Percentiles rank a stretch among this genome's conserved stretches.
phyloP scores from a whole-genome alignment of 2,329 filamentous ascomycete species.

The Rutstroemia sp. region DNA sequence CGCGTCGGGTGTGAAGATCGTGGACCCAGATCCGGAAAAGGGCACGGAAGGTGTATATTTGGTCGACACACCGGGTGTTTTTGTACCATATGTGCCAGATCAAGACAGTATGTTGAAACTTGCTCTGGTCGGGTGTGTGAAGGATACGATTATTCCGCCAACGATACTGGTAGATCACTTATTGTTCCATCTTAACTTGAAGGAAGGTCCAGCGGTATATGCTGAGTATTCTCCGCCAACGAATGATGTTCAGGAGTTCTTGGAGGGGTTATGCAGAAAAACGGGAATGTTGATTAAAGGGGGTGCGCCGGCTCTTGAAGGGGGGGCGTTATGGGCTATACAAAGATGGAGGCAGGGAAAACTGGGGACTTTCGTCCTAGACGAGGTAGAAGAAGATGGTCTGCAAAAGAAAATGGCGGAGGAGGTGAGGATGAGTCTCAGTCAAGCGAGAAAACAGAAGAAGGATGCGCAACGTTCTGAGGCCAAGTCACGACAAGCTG shows the following conservation, averaged over 20 bases:
- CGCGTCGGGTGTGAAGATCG: constrained; percentile 73
- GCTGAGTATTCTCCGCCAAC: constrained; percentile 59
- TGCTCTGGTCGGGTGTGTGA: constrained; percentile 84
- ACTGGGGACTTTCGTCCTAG: constrained; percentile 71
- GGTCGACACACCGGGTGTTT: constrained; percentile 89
- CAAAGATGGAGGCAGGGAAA: constrained; percentile 74
- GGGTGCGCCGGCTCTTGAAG: constrained; percentile 61
- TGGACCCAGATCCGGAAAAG: constrained; percentile 42
- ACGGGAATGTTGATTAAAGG: constrained; percentile 72
- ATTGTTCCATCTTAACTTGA: constrained; percentile 69
- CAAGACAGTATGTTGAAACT: constrained; percentile 89
- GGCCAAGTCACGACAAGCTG: constrained; percentile 14
- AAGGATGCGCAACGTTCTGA: constrained; percentile 49
- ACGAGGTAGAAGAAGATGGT: constrained; percentile 59
- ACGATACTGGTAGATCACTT: constrained; percentile 84
- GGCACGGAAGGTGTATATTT: constrained; percentile 57
- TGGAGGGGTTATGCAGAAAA: constrained; percentile 62
- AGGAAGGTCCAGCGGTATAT: constrained; percentile 20
- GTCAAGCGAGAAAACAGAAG: constrained; percentile 59
- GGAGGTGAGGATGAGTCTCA: constrained; percentile 51
- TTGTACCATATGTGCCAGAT: constrained; percentile 83
- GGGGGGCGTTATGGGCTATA: constrained; percentile 71
- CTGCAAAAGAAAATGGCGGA: constrained; percentile 44
- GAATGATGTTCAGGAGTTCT: constrained; percentile 70
- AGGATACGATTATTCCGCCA: constrained; percentile 74